Evolutionary conservation across 176 grass and related monocot species (phyloP), one percentile per base, ranked within the genome.

Genomic region (Aegilops tauschii): DNA sequence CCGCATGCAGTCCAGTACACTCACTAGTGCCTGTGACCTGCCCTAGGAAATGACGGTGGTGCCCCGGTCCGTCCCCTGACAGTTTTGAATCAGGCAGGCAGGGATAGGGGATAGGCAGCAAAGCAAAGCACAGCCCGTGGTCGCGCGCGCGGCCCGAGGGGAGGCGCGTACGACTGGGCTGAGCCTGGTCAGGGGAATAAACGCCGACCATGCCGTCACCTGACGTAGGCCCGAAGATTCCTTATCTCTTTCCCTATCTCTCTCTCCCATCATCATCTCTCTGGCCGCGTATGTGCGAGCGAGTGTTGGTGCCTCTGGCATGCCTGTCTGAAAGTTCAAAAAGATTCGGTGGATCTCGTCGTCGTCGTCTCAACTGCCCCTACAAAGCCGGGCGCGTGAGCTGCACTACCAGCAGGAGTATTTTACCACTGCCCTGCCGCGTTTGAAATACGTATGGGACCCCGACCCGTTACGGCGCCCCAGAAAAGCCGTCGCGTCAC

Each of bases 201-300:
- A 81, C 77, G 77, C 88, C 54, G 65, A 83, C 84, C 73, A 18
- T 86, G 79, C 8, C 89, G 89, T 90, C 80, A 90, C 65, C 73
- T 87, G 84, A 87, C 84, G 84, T 87, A 25, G 72, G 39, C 88
- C 0, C 12, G 62, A 71, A 86, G 88, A 90, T 86, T 86, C 88
- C 70, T 27, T 72, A 29, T 50, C 36, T 29, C 35, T 68, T 27
- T 12, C 36, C 21, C 61, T 65, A 5, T 28, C 54, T 75, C 42
- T 49, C 47, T 54, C 50, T 17, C 44, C 69, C 47, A 66, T 80
- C 66, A 65, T n/a, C n/a, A 6, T 5, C 34, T 28, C 76, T 8
- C 31, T 78, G 27, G 20, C 47, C 52, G 21, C 32, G 10, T 58
- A 9, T 9, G 14, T 32, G 42, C 42, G 74, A 20, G 29, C 1